Base-by-base conservation (phyloP, 2,329 filamentous ascomycete species). In the Phyllosticta citriasiana region DNA sequence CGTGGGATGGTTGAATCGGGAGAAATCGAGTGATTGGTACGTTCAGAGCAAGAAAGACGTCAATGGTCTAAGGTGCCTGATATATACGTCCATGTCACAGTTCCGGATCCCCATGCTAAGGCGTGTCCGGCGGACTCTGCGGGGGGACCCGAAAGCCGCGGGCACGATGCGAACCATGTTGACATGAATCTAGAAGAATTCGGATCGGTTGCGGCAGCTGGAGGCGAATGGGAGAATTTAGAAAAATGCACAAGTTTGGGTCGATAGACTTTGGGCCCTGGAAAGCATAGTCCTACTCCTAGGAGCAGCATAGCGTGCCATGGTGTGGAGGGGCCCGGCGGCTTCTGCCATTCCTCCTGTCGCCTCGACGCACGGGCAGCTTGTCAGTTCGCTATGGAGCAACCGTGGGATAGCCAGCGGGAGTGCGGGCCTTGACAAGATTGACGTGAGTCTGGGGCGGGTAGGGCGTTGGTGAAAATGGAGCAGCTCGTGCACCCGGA, bases 81-180 rank as follows among this genome's bases (percentile, higher is more conserved):
- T 47, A 47, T 47, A 47, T 47, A n/a, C 40, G 12, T 47, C 40
- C 40, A 47, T 47, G 40, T 47, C 40, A n/a, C 51, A 25, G 58
- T 53, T 27, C 53, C 59, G 59, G 59, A 57, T 61, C 59, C 59
- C 59, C 59, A 57, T 53, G 58, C n/a, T 50, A 51, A 8, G 55
- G 47, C 27, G 40, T n/a, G 50, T 57, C 55, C 59, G 59, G 40
- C 59, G 59, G 59, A 22, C 51, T 40, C 10, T 57, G 59, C 27
- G 59, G 59, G 59, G 59, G 50, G 51, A 55, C 35, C 59, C 59
- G 40, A 47, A 47, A 47, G 40, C 40, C 40, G 5, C 40, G 40
- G 40, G 6, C 40, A n/a, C 7, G 40, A 47, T 47, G 40, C 40
- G n/a, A 47, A 47, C 40, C 40, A n/a, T n/a, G 16, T 47, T 47